Percentiles rank a stretch among this genome's conserved stretches.
Conservation (phyloP, 306 rosid genomes). For the Vigna unguiculata region DNA sequence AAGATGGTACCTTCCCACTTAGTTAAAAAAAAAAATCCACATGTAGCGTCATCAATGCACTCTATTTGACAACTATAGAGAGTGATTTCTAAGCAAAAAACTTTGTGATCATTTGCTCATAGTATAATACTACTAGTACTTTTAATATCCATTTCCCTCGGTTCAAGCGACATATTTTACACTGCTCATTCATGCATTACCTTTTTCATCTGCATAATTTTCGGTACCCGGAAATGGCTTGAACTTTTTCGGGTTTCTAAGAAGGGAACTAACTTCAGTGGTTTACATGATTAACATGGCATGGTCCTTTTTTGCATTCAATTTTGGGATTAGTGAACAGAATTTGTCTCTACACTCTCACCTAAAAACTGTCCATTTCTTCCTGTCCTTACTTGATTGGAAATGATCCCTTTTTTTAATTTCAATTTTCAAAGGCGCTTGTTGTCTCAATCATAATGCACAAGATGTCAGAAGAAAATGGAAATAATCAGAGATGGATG, state of each 20-base stretch:
- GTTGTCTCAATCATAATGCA: conserved; percentile 45
- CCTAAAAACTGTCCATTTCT: conserved; percentile 49
- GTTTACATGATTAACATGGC: conserved; percentile 22
- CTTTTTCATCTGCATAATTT: conserved; percentile 29
- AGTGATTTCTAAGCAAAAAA: conserved; percentile 46
- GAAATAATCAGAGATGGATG: conserved; percentile 42
- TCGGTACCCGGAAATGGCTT: conserved; percentile 9
- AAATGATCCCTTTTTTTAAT: conserved; percentile 35
- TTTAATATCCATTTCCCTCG: conserved; percentile 56
- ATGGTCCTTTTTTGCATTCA: not conserved
- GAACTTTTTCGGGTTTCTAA: conserved; percentile 39
- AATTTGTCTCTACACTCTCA: conserved; percentile 29
- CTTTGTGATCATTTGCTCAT: conserved; percentile 30
- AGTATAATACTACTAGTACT: not conserved
- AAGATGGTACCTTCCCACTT: not conserved
- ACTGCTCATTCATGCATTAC: conserved; percentile 32
- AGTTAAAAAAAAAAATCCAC: conserved; percentile 35
- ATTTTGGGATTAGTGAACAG: conserved; percentile 45
- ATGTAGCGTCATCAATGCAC: conserved; percentile 40
- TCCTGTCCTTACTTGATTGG: conserved; percentile 36
- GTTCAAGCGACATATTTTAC: conserved; percentile 47
- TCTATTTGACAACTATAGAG: conserved; percentile 24
- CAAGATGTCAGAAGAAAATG: conserved; percentile 46
- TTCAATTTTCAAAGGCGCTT: conserved; percentile 8
- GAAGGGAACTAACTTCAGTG: conserved; percentile 21